Evolutionary conservation across 257 asterid genomes (phyloP).

Genomic region (Rhazya stricta): DNA sequence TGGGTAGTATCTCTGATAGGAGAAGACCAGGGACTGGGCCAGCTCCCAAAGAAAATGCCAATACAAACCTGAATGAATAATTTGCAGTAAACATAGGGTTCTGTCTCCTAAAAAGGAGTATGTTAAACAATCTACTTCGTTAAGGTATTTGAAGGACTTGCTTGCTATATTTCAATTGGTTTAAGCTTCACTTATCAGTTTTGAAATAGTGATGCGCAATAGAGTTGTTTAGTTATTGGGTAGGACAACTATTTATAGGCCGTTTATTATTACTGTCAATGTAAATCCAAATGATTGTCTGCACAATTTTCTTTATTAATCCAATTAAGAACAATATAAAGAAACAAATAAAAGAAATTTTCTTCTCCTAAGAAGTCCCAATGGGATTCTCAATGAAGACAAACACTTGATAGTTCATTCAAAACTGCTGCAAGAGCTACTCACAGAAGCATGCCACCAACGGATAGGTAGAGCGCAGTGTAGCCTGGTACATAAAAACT

Average conservation of each 20-base stretch:
- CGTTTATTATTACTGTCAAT: not conserved
- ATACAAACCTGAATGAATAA: constrained; percentile 50
- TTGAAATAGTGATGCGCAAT: not conserved
- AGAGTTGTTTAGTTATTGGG: not conserved
- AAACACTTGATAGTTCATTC: not conserved
- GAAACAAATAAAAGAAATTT: not conserved
- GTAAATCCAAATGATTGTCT: not conserved
- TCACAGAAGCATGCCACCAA: constrained; percentile 87
- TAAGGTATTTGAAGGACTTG: constrained; percentile 1
- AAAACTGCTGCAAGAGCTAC: constrained; percentile 28
- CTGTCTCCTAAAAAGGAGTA: not conserved
- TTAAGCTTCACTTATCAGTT: not conserved
- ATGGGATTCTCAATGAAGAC: not conserved
- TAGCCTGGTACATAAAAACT: constrained; percentile 37
- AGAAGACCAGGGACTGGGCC: constrained; percentile 92
- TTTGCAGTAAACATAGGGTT: constrained; percentile 3
- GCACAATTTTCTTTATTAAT: not conserved
- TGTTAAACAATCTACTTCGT: not conserved
- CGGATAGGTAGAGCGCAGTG: constrained; percentile 48
- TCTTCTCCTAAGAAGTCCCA: not conserved
- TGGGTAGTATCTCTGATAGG: constrained; percentile 81
- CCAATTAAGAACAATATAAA: not conserved
- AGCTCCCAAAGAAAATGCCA: constrained; percentile 78
- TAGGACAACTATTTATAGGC: not conserved
- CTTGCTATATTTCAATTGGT: not conserved